Evolutionary conservation across 2,329 filamentous ascomycete species (phyloP).

Genomic region (Ceratocystis smalleyi): DNA sequence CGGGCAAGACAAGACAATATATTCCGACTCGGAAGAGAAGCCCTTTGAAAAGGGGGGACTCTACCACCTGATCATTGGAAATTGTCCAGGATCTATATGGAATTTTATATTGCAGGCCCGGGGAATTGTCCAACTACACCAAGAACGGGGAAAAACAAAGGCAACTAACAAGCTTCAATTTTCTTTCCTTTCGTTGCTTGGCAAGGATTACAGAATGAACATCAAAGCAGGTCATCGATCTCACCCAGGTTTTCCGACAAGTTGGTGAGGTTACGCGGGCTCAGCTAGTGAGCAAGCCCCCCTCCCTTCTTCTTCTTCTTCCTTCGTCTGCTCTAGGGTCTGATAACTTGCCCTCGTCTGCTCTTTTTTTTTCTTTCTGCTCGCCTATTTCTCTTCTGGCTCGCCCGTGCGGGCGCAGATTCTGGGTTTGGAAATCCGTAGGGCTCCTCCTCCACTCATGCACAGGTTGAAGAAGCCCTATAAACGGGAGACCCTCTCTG

Average conservation of each 20-base stretch:
- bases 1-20: neutral
- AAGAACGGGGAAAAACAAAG: neutral
- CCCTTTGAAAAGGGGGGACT: neutral
- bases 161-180: neutral
- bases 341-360: neutral
- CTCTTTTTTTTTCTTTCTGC: too few species aligned
- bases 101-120: constrained; percentile 2
- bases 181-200: neutral
- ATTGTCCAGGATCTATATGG: neutral
- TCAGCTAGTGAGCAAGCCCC: neutral
- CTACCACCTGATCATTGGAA: neutral
- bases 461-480: too few species aligned
- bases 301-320: neutral
- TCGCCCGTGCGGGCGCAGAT: too few species aligned
- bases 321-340: neutral
- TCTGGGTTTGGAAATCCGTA: too few species aligned
- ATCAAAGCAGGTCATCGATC: neutral
- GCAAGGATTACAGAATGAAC: neutral
- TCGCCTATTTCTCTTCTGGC: too few species aligned
- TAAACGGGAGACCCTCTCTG: too few species aligned
- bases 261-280: neutral
- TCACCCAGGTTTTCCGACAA: neutral
- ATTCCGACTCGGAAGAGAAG: neutral
- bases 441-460: too few species aligned
- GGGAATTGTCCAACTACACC: neutral